A percentile compares a stretch with the other conserved stretches of the same genome.
Evolutionary conservation across 208 protist species (phyloP).

Genomic region (Borovskyia barvae): DNA sequence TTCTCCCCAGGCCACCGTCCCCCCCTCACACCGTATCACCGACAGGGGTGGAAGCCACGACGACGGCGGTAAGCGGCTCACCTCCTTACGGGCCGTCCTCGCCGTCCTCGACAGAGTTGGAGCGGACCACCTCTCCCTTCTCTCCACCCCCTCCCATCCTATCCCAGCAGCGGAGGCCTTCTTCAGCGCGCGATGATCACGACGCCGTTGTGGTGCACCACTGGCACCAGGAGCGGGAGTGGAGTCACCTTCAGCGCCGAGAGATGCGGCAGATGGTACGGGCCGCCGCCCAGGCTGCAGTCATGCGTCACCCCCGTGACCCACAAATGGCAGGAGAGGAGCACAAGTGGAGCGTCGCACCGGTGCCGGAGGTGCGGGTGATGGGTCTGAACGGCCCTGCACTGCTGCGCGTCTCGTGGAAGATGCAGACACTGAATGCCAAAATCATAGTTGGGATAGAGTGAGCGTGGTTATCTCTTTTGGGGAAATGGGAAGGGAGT

Average conservation of each 20-base stretch:
- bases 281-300: constrained; percentile 30
- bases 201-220: constrained; percentile 8
- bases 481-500: neutral
- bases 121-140: neutral
- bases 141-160: neutral
- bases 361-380: constrained; percentile 31
- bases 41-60: neutral
- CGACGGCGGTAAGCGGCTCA: neutral
- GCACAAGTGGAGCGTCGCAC: constrained; percentile 28
- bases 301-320: constrained; percentile 26
- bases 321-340: constrained; percentile 30
- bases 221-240: constrained; percentile 23
- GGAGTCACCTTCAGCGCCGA: constrained; percentile 31
- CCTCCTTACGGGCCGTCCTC: neutral
- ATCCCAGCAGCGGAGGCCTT: no score
- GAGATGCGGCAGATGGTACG: constrained; percentile 43
- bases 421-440: constrained; percentile 38
- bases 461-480: neutral
- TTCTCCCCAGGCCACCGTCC: neutral
- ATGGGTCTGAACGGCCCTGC: neutral
- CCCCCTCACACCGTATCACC: neutral
- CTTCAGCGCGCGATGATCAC: no score
- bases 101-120: neutral
- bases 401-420: constrained; percentile 26
- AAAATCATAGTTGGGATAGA: constrained; percentile 46